Conservation (phyloP, 23 red algal genomes). For the Cyanidioschyzon merolae region DNA sequence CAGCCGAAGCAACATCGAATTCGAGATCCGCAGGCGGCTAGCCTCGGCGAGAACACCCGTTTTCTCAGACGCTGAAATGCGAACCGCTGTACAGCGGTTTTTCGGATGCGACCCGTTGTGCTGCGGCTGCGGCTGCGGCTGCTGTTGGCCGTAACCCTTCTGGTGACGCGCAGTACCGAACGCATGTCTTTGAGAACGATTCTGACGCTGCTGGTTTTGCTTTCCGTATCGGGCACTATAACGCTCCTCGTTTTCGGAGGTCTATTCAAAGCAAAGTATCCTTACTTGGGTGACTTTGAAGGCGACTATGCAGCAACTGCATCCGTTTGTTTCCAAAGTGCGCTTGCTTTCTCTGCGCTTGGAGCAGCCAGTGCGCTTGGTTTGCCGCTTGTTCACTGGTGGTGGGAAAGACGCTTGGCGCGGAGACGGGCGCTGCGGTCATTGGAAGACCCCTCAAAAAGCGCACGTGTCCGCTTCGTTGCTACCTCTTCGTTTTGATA, state of each 20-base stretch:
- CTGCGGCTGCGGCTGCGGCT: too few species aligned
- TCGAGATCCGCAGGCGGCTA: too few species aligned
- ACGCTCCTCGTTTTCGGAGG: neutral
- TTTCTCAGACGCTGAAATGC: too few species aligned
- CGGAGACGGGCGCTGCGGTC: neutral
- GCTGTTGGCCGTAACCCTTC: too few species aligned
- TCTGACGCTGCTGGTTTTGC: neutral
- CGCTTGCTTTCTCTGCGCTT: neutral
- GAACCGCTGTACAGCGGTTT: too few species aligned
- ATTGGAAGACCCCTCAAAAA: neutral
- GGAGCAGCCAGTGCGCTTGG: neutral
- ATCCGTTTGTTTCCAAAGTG: neutral
- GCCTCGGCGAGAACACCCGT: too few species aligned
- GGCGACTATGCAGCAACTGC: neutral
- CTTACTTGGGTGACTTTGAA: constrained; percentile 4
- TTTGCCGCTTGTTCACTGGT: neutral
- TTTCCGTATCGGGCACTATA: neutral
- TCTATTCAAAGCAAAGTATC: neutral
- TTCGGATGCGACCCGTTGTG: too few species aligned
- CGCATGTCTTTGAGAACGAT: too few species aligned
- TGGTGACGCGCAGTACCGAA: too few species aligned
- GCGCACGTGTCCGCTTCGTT: neutral
- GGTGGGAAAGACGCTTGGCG: neutral
- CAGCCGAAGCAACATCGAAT: too few species aligned
- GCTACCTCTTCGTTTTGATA: too few species aligned